Evolutionary conservation across 2,329 filamentous ascomycete species (phyloP), one percentile per base, ranked within the genome.

Genomic region (Amphichorda felina): DNA sequence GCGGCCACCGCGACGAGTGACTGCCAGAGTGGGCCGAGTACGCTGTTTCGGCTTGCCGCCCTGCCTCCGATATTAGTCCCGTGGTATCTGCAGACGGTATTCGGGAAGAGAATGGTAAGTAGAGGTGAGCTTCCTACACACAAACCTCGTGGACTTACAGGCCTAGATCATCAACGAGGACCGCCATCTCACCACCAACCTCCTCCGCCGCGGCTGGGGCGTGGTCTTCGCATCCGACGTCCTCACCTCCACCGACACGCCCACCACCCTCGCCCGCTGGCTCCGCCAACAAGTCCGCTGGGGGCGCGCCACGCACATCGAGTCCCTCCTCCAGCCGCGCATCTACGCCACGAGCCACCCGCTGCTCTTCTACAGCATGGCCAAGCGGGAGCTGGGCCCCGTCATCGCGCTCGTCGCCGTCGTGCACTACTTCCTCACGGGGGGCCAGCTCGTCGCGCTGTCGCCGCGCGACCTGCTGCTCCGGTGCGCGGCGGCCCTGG

Each of bases 191-290:
- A 49, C 46, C 3, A 49, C 46, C 9, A 45, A 47, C 25, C 46
- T 49, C 4, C 43, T 49, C 6, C 26, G 32, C 7, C 44, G 45
- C 11, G 46, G 46, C 31, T 52, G 50, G 50, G 49, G 50, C 15
- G 46, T 45, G 7, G 41, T 47, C 15, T 50, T 50, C 34, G 45
- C 49, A n/a, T 43, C 47, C 3, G 48, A 49, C 35, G 48, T 49
- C 6, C 40, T 47, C 8, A 39, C 45, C 2, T 33, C 41, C 5
- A 49, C 46, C 3, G 46, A 49, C 13, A 48, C 46, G 2, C 46
- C 46, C 1, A 45, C 45, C 2, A 48, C 44, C 3, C 34, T 49
- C 8, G 35, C 44, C 4, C 40, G 46, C 38, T 49, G 46, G 46
- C 40, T 49, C 26, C 43, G 41, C 36, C 46, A 49, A 22, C 46